Base-by-base conservation (phyloP, 164 flowering plant species). In the Akebia trifoliata region DNA sequence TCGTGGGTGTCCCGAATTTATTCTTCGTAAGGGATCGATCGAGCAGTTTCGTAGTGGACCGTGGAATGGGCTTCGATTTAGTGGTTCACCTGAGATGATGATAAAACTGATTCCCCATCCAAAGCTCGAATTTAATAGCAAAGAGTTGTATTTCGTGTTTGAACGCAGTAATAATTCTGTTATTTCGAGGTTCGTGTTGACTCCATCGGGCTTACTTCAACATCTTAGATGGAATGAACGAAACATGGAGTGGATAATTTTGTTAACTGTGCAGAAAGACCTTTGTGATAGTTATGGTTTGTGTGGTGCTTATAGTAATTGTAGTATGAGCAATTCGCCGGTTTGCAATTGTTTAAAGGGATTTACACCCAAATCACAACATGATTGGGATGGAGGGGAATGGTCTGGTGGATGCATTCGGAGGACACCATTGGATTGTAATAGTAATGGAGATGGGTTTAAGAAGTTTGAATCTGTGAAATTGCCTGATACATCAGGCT, bases 381-480 rank as follows among this genome's bases (percentile, higher is more conserved):
- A 15, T 2, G 57, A 66, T 0, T 70, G 74, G 69, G n/a, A 20
- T 0, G 3, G 4, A 6, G 24, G 21, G 0, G 60, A 65, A 30
- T 60, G 68, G 67, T 30, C 59, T 0, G 52, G 31, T 18, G 80
- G 78, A 5, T 80, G 81, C 35, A 51, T 34, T 1, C 18, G 60
- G 20, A 58, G n/a, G 47, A 48, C 20, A 0, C 43, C 59, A 6
- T 30, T 69, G 57, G 21, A 65, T 6, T 75, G 80, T 29, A 32
- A n/a, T n/a, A n/a, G 50, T 0, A 30, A 40, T 3, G 62, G 59
- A 6, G 66, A 65, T 5, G 71, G 46, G 3, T 77, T 81, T 30
- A 10, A 47, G 53, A 50, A 31, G 50, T 47, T 64, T 12, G 1
- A 42, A 4, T 34, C 44, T 1, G 14, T 77, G 29, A 70, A 69